Percentiles rank a stretch among this genome's conserved stretches.
Conservation (phyloP, 1,284 basidiomycete species). For the Gastroboletus turbinatus region DNA sequence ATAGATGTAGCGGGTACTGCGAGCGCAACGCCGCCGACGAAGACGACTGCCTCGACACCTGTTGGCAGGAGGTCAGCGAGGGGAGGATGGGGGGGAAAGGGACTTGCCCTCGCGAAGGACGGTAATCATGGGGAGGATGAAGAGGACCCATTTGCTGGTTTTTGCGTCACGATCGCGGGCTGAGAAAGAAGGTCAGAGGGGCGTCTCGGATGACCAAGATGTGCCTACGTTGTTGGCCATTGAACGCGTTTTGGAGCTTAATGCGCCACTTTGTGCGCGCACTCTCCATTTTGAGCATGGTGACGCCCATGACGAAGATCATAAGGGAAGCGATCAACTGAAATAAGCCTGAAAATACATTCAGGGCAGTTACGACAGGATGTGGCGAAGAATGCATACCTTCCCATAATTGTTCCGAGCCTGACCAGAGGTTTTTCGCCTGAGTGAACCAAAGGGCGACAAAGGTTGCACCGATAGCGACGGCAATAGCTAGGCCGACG, state of each 20-base stretch:
- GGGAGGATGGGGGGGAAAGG: not conserved
- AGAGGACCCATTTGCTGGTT: conserved; percentile 80
- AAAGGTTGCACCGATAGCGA: conserved; percentile 77
- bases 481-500: conserved; percentile 73
- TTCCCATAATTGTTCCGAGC: conserved; percentile 77
- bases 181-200: not conserved
- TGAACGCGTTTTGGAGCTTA: conserved; percentile 82
- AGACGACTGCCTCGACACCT: conserved; percentile 88
- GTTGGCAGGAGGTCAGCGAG: not conserved
- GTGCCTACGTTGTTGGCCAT: conserved; percentile 48
- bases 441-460: conserved; percentile 82
- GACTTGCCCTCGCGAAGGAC: conserved; percentile 83
- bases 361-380: not conserved
- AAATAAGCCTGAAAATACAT: conserved; percentile 60
- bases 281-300: conserved; percentile 72
- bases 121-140: conserved; percentile 86
- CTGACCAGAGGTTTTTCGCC: conserved; percentile 68
- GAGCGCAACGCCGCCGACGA: conserved; percentile 90
- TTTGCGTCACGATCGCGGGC: conserved; percentile 43
- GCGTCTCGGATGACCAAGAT: not conserved
- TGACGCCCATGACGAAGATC: conserved; percentile 81
- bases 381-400: conserved; percentile 27
- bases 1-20: conserved; percentile 79
- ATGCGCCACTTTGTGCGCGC: conserved; percentile 89
- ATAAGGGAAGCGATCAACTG: conserved; percentile 77